Evolutionary conservation across 202 grass and related monocot species (phyloP).

Genomic region (Dendrocalamus latiflorus): DNA sequence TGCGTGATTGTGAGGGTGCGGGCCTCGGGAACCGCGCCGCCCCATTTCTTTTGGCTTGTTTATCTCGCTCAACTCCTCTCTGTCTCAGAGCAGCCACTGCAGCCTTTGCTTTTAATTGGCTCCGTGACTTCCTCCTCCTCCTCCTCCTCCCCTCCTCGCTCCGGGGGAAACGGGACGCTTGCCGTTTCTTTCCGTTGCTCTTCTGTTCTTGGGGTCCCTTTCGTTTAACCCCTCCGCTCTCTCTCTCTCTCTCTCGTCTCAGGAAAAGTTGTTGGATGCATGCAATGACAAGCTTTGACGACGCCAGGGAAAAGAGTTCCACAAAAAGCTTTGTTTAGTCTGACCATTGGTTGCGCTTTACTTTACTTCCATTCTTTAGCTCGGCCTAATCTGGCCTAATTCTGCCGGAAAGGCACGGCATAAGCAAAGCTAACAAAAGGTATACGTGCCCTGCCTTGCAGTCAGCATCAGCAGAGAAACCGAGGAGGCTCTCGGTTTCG

Average conservation of each 20-base stretch:
- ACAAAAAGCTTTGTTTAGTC: constrained; percentile 1
- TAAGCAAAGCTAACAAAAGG: background rate
- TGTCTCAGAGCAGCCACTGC: background rate
- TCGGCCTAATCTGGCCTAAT: constrained; percentile 14
- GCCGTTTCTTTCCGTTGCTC: background rate
- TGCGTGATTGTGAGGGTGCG: constrained; percentile 36
- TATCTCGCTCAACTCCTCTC: background rate
- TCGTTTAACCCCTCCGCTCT: too few relatives aligned
- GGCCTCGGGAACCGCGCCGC: constrained; percentile 29
- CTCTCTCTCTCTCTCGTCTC: background rate
- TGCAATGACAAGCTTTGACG: constrained; percentile 23
- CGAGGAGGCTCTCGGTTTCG: background rate
- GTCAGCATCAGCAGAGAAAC: background rate
- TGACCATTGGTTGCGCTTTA: background rate
- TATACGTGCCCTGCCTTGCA: background rate
- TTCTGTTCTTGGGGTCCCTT: background rate
- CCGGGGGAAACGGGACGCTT: background rate
- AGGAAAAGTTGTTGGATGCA: background rate
- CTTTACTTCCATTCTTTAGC: background rate
- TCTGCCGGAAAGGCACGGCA: background rate
- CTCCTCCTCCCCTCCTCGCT: background rate
- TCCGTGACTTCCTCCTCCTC: constrained; percentile 34
- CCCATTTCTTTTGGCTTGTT: constrained; percentile 25
- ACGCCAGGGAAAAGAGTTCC: background rate
- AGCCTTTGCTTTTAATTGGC: constrained; percentile 19